Base-by-base conservation (phyloP, 768 basidiomycete species). In the Agrocybe pediades region DNA sequence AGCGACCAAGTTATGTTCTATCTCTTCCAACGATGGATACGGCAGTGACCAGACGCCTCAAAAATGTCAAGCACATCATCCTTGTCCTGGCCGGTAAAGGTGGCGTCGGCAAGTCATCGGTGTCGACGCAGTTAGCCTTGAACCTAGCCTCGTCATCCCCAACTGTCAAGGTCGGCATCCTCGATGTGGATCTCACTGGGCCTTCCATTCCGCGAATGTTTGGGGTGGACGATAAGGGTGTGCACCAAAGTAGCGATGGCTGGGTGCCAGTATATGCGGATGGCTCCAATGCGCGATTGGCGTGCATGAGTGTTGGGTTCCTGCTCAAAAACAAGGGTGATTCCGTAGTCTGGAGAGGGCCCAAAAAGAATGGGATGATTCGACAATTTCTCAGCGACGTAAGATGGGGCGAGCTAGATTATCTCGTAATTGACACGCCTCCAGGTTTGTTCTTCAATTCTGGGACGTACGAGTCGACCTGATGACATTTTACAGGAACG, bases 231-330 rank as follows among this genome's bases (percentile, higher is more conserved):
- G 88, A 87, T 0, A 84, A 88, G 51, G 84, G 85, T 1, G 93
- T 97, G 26, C 92, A 97, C 65, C 95, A 97, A 67, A 94, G 92
- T 64, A 93, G 88, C 53, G 88, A 87, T 62, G 97, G 96, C 8
- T 98, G 97, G 97, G 95, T 98, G 1, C 97, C 97, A 0, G 96
- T 98, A 2, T 98, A 95, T 66, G 93, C 92, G 2, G 96, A 99
- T 70, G 88, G 86, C 15, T 67, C 78, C 19, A 78, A 78, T 41
- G 84, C 85, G 23, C 75, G 94, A 60, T 68, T 99, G 54, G 88
- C 87, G 11, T 95, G 92, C 69, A 99, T 99, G 97, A 94, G 91
- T 65, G 94, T 98, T 8, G 97, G 94, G 2, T 98, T 98, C 70
- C 74, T 99, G 60, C 71, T 98, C 62, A 92, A 92, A 74, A 88